phyloP scores from a whole-genome alignment of 768 basidiomycete species.

The Polyporus arcularius region DNA sequence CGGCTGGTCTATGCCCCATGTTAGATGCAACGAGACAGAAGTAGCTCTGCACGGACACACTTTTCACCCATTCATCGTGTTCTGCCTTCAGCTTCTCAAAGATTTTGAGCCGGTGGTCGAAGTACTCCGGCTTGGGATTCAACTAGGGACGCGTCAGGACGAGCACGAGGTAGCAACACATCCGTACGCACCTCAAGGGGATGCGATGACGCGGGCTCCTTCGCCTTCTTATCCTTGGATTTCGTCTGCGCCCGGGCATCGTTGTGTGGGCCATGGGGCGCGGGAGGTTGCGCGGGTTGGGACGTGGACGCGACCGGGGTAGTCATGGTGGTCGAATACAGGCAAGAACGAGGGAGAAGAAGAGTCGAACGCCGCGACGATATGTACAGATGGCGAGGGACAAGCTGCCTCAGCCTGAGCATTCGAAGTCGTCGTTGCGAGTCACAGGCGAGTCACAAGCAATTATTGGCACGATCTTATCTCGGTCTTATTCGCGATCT shows the following conservation, averaged over 20 bases:
- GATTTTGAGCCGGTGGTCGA: constrained; percentile 87
- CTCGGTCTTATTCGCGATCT: too few relatives aligned
- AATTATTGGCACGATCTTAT: too few relatives aligned
- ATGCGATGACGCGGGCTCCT: constrained; percentile 41
- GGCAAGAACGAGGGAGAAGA: constrained; percentile 15
- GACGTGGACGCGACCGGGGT: constrained; percentile 57
- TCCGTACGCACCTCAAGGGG: constrained; percentile 69
- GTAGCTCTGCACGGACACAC: constrained; percentile 41
- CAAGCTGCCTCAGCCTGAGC: constrained; percentile 30
- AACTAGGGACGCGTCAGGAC: constrained; percentile 47
- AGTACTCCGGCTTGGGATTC: constrained; percentile 81
- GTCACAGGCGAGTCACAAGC: constrained; percentile 1
- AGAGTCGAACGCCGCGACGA: constrained; percentile 9
- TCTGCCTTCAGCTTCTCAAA: constrained; percentile 87
- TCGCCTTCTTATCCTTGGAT: constrained; percentile 36
- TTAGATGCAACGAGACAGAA: not conserved
- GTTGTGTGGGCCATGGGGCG: constrained; percentile 44
- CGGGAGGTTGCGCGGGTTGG: constrained; percentile 47
- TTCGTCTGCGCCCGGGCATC: constrained; percentile 47
- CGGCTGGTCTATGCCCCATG: constrained; percentile 58
- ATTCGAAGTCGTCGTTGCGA: constrained; percentile 30
- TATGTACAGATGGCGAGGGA: constrained; percentile 24
- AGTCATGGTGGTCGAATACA: constrained; percentile 46
- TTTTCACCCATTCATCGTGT: constrained; percentile 77
- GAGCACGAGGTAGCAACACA: not conserved